Evolutionary conservation across 169 alveolate species (phyloP), one percentile per base, ranked within the genome.

Genomic region (Plasmodium reichenowi): DNA sequence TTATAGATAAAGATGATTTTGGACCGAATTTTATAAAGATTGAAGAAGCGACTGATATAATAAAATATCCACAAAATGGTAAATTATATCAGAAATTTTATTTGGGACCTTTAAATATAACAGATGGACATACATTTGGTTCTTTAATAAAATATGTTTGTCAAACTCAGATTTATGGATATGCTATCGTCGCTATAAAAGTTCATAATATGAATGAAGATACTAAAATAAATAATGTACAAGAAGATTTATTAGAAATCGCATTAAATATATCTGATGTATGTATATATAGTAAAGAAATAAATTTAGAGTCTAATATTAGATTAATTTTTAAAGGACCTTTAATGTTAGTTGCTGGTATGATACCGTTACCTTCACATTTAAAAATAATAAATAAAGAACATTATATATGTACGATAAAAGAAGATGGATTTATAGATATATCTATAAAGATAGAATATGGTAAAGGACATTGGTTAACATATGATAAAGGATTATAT

Each of bases 51-150:
- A 83, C 91, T 9, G 91, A 83, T 62, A 59, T 83, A 83, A 68
- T 83, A 9, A 68, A 68, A 58, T 83, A 76, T 22, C 68, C 86
- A 15, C 88, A 60, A 26, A 24, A 66, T 93, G 97, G 97, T 3
- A 89, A 95, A 72, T 71, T 86, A 17, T 95, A 94, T 62, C 97
- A 95, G 80, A 95, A 95, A 93, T 92, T 95, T 20, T 95, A 95
- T 86, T 48, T 95, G 59, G 97, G 97, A 0, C 97, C 97, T 7
- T 73, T 93, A 58, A 96, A 96, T 38, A 89, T 91, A 32, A 94
- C 97, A 7, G 94, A 90, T 83, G 97, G 97, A 0, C 95, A 96
- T 94, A 95, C 97, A 13, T 74, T 95, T 63, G 97, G 97, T 1
- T 93, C 97, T 8, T 75, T 95, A 20, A 15, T 95, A 20, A 95